These are phyloP conservation scores for Anethum foeniculum DNA, from an alignment of 140 eudicot species.

Conservation along the genomic window DNA sequence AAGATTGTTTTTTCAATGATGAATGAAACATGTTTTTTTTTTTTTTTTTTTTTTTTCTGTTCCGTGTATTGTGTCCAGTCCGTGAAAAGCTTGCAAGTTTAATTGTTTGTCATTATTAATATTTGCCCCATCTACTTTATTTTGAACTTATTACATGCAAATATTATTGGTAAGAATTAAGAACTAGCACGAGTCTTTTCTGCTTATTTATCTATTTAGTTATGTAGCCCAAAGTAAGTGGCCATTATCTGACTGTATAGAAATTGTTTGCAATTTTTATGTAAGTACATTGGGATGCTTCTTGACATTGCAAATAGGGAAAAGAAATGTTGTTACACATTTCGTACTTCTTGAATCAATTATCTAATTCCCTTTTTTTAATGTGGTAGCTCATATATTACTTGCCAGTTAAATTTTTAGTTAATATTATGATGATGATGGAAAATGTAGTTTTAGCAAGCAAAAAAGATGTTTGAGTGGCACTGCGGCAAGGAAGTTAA, in stretches of 20 bases:
- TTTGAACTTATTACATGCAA: neutral
- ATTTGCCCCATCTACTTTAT: neutral
- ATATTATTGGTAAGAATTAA: neutral
- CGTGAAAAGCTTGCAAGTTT: neutral
- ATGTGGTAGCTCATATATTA: neutral
- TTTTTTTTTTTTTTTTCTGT: neutral
- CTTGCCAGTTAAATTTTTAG: neutral
- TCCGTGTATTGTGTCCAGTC: neutral
- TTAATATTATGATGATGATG: neutral
- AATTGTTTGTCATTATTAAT: neutral
- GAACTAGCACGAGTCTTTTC: neutral
- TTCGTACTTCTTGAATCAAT: neutral
- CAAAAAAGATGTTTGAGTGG: neutral
- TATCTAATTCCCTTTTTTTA: too few relatives aligned
- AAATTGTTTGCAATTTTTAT: neutral
- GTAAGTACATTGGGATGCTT: neutral
- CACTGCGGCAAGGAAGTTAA: neutral
- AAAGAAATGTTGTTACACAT: neutral
- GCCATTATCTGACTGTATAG: neutral
- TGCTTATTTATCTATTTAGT: neutral
- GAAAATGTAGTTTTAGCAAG: neutral
- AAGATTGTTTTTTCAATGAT: neutral
- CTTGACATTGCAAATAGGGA: neutral
- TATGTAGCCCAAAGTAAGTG: neutral
- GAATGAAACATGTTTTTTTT: neutral